Evolutionary conservation across 2,329 filamentous ascomycete genomes (phyloP).

Genomic region (Emmonsia crescens): DNA sequence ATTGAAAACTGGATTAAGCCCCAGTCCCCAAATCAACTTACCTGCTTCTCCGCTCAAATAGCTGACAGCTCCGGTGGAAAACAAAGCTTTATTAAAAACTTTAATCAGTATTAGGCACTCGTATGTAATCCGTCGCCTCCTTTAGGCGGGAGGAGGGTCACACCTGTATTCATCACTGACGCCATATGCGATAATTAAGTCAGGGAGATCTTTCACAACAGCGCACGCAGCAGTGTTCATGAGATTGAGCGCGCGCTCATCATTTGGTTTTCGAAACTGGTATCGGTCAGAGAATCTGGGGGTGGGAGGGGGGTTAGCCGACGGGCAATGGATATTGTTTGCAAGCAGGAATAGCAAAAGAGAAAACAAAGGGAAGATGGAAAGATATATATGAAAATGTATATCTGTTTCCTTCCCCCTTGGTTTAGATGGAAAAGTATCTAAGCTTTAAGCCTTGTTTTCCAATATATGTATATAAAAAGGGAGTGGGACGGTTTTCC

Average conservation of each 20-base stretch:
- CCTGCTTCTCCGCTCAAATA: constrained; percentile 80
- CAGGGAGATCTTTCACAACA: constrained; percentile 71
- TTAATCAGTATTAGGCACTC: background rate
- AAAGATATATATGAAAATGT: background rate
- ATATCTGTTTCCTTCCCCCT: background rate
- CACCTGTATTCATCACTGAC: constrained; percentile 81
- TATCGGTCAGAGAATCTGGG: constrained; percentile 70
- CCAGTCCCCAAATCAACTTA: constrained; percentile 25
- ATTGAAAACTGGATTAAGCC: background rate
- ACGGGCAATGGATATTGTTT: no score
- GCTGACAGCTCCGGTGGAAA: constrained; percentile 66
- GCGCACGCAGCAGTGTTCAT: constrained; percentile 90
- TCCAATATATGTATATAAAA: background rate
- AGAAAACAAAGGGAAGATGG: background rate
- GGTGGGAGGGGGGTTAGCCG: background rate
- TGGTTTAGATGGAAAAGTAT: background rate
- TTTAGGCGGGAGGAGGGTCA: background rate
- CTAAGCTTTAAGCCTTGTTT: background rate
- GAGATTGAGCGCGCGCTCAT: constrained; percentile 71
- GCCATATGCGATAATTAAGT: constrained; percentile 80
- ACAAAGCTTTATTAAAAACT: constrained; percentile 53
- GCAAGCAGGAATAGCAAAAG: background rate
- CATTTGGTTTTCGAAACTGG: constrained; percentile 83
- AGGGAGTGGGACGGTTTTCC: no score
- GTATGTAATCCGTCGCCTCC: background rate